These are phyloP conservation scores for Moniliophthora roreri DNA, from an alignment of 1,284 basidiomycete species.

Conservation along the genomic window DNA sequence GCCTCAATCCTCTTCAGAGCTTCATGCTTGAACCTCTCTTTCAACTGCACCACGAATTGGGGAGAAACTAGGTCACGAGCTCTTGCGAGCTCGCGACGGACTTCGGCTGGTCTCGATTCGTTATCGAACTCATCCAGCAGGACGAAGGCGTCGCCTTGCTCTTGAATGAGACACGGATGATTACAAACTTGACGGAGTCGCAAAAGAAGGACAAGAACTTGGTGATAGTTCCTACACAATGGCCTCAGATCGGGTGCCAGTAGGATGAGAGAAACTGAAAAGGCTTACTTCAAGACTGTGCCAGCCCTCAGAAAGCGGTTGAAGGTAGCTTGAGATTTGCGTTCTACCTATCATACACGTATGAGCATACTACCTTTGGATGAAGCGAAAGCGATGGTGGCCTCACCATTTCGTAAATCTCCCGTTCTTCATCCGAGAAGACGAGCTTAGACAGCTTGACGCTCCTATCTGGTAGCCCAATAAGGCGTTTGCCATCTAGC, in stretches of 20 bases:
- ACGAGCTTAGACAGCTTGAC: conserved; percentile 47
- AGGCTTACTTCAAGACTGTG: conserved; percentile 51
- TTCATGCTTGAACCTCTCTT: conserved; percentile 40
- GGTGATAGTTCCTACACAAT: conserved; percentile 46
- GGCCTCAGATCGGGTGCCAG: neutral
- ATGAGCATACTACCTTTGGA: too few relatives aligned
- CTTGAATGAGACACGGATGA: conserved; percentile 54
- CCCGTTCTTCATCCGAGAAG: conserved; percentile 54
- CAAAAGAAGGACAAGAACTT: conserved; percentile 54
- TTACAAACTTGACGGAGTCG: conserved; percentile 58
- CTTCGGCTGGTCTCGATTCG: conserved; percentile 23
- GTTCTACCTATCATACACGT: conserved; percentile 60
- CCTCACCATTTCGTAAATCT: conserved; percentile 52
- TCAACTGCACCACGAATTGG: conserved; percentile 50
- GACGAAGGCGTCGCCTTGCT: conserved; percentile 39
- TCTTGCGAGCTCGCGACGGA: conserved; percentile 39
- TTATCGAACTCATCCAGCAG: conserved; percentile 36
- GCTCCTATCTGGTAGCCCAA: conserved; percentile 55
- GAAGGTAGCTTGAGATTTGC: conserved; percentile 53
- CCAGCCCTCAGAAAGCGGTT: conserved; percentile 56
- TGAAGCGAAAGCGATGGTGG: too few relatives aligned
- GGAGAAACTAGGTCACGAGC: conserved; percentile 43
- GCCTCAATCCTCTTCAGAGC: conserved; percentile 36
- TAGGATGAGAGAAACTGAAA: neutral
- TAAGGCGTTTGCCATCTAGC: conserved; percentile 59